A percentile compares a stretch with the other conserved stretches of the same genome.
These are phyloP conservation scores for Eutrema yunnanense DNA, from an alignment of 345 rosid genomes.

Conservation along the genomic window DNA sequence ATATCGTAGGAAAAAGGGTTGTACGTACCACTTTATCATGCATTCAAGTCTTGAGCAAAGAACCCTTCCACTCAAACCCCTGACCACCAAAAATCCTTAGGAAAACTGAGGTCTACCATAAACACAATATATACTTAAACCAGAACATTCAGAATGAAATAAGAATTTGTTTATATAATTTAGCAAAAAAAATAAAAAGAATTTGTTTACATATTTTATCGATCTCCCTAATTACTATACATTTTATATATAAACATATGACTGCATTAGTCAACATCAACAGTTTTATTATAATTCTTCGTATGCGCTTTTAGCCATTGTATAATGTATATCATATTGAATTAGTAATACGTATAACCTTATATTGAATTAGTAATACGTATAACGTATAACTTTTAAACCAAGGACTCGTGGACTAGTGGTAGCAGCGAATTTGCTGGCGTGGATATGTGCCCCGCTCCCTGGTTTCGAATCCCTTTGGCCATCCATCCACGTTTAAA, in stretches of 20 bases:
- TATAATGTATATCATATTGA: background rate
- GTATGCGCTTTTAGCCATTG: background rate
- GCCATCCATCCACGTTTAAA: no score
- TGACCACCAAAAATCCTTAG: background rate
- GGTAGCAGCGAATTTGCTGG: no score
- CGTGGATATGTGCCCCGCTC: no score
- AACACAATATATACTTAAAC: background rate
- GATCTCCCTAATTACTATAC: background rate
- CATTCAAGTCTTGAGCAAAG: background rate
- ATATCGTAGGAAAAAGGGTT: slow-evolving; percentile 3
- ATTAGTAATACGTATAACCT: background rate
- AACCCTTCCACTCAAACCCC: background rate
- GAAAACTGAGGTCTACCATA: background rate
- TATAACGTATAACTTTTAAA: no score
- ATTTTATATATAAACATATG: background rate
- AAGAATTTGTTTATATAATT: background rate
- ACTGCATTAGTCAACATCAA: background rate
- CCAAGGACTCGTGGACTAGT: no score
- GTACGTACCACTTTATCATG: slow-evolving; percentile 4
- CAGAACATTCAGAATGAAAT: background rate
- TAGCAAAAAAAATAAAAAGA: background rate
- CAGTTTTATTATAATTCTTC: background rate
- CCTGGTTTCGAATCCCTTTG: no score
- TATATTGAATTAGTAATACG: no score
- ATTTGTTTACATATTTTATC: background rate